phyloP scores from a whole-genome alignment of 2,329 filamentous ascomycete genomes.

The Fusarium anguioides region DNA sequence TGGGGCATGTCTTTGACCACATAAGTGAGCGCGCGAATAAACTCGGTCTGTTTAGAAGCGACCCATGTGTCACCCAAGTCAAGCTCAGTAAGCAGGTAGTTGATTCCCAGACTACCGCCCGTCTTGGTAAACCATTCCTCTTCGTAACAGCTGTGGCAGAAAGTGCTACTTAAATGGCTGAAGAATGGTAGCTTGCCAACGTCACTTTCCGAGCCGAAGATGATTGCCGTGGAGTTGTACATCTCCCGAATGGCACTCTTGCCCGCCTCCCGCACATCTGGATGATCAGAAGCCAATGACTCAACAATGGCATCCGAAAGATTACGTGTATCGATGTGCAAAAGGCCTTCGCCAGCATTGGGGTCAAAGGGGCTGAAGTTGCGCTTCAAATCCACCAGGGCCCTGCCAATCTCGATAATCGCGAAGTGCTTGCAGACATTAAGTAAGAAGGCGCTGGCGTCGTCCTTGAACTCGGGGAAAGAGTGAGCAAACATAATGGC shows the following conservation, averaged over 20 bases:
- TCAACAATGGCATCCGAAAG: slow-evolving; percentile 92
- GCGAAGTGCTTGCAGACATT: slow-evolving; percentile 92
- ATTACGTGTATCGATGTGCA: slow-evolving; percentile 87
- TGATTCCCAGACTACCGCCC: slow-evolving; percentile 90
- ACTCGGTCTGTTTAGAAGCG: slow-evolving; percentile 82
- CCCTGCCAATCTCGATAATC: slow-evolving; percentile 86
- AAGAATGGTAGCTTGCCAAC: slow-evolving; percentile 87
- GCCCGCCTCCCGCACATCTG: slow-evolving; percentile 82
- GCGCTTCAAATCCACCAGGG: slow-evolving; percentile 84
- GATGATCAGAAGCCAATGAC: slow-evolving; percentile 86
- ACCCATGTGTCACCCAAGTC: slow-evolving; percentile 89
- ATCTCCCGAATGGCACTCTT: slow-evolving; percentile 82
- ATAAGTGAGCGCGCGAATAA: slow-evolving; percentile 91
- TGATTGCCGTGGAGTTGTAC: slow-evolving; percentile 77
- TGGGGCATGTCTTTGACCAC: slow-evolving; percentile 98
- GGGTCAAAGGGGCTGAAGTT: slow-evolving; percentile 84
- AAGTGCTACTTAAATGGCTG: slow-evolving; percentile 80
- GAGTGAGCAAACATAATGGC: slow-evolving; percentile 88
- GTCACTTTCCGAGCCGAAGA: slow-evolving; percentile 80
- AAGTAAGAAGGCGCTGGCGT: slow-evolving; percentile 79
- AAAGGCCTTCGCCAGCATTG: slow-evolving; percentile 83
- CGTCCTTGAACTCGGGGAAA: slow-evolving; percentile 80
- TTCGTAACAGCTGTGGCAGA: slow-evolving; percentile 95
- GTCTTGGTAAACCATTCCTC: slow-evolving; percentile 99
- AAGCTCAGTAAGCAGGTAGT: slow-evolving; percentile 84